Conservation (phyloP, 2,329 filamentous ascomycete genomes). For the Fusarium tuaranense region DNA sequence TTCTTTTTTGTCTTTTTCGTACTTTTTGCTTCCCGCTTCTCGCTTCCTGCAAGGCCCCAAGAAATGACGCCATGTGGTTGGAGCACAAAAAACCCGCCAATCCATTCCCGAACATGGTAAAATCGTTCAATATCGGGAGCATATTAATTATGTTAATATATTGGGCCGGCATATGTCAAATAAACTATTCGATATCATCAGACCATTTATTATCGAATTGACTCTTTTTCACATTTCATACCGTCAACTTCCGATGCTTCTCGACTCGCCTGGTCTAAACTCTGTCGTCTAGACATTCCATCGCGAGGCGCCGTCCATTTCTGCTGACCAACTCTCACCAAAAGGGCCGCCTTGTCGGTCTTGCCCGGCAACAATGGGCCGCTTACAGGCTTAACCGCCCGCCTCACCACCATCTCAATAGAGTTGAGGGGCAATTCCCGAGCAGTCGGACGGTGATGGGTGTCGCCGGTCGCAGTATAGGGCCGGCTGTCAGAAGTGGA, state of each 20-base stretch:
- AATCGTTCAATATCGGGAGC: conserved; percentile 24
- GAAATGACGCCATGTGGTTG: conserved; percentile 30
- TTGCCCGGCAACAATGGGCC: conserved; percentile 14
- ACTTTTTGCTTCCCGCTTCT: neutral
- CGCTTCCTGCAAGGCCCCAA: conserved; percentile 28
- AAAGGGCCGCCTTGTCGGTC: conserved; percentile 7
- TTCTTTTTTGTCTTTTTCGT: neutral
- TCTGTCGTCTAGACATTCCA: conserved; percentile 24
- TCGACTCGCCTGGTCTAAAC: conserved; percentile 9
- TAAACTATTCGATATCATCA: neutral
- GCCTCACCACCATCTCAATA: conserved; percentile 1
- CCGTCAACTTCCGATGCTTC: neutral
- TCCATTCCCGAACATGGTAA: conserved; percentile 25
- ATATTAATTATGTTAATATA: neutral
- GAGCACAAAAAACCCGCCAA: conserved; percentile 6
- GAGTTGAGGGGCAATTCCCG: neutral
- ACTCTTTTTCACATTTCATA: neutral
- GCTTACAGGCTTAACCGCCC: conserved; percentile 5
- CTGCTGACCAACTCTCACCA: conserved; percentile 1
- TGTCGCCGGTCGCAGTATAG: neutral
- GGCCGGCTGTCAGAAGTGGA: conserved; percentile 24
- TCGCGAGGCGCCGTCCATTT: neutral
- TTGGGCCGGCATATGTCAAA: conserved; percentile 4
- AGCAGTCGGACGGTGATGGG: conserved; percentile 12
- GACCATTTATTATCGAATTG: neutral